These are phyloP conservation scores for Corymbia maculata DNA, from an alignment of 345 rosid genomes.

Conservation along the genomic window DNA sequence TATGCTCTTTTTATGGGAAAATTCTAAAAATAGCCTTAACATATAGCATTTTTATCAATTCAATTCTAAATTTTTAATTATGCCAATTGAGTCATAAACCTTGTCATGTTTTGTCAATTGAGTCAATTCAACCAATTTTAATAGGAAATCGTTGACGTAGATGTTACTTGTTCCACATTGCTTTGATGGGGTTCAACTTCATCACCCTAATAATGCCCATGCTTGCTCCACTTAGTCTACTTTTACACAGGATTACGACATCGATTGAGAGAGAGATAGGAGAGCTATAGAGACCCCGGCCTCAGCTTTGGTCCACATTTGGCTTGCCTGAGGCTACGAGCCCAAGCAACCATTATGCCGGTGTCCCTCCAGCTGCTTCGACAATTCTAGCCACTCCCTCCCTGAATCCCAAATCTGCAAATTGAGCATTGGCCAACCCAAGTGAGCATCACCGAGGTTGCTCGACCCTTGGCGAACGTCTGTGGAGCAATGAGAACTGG, in stretches of 20 bases:
- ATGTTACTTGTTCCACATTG: no score
- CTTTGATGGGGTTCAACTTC: background rate
- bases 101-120: background rate
- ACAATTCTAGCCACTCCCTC: background rate
- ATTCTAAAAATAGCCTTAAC: no score
- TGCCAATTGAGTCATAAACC: rapidly evolving
- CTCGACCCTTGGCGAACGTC: background rate
- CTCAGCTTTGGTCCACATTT: background rate
- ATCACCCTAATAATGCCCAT: background rate
- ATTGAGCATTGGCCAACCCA: background rate
- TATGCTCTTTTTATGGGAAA: background rate
- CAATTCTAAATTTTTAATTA: no score
- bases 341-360: rapidly evolving
- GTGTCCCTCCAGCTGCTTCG: background rate
- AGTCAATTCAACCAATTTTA: no score
- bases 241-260: no score
- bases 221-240: background rate
- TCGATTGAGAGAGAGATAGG: background rate
- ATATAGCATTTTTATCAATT: no score
- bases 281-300: background rate
- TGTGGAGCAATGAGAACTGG: background rate
- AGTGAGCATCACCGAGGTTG: background rate
- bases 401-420: background rate
- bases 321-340: background rate
- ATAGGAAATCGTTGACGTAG: rapidly evolving